phyloP scores from a whole-genome alignment of 2,329 filamentous ascomycete species.

The Alternaria angustiovoidea region DNA sequence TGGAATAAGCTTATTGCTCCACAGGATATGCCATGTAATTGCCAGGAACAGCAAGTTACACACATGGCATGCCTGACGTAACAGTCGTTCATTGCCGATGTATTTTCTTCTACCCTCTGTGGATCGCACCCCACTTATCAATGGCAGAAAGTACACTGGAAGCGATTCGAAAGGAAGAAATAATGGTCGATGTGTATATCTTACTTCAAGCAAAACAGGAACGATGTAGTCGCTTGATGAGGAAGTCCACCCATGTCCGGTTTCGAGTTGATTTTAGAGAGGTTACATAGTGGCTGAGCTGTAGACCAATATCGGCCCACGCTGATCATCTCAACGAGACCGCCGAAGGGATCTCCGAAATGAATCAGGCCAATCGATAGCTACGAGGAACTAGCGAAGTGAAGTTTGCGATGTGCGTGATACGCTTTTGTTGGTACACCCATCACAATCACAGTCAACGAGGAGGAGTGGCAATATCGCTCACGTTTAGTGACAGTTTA shows the following conservation, averaged over 20 bases:
- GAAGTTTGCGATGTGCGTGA: neutral
- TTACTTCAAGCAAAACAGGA: neutral
- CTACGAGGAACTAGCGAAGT: neutral
- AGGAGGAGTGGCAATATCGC: neutral
- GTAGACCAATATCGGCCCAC: neutral
- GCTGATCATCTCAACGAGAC: slow-evolving; percentile 1
- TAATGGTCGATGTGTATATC: neutral
- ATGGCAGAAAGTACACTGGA: slow-evolving; percentile 1
- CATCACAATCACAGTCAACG: neutral
- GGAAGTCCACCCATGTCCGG: neutral
- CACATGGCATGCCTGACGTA: neutral
- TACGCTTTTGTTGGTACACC: neutral
- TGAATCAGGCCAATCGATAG: neutral
- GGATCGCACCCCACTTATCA: neutral
- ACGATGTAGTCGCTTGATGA: neutral
- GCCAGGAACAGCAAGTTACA: slow-evolving; percentile 5
- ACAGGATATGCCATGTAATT: slow-evolving; percentile 13
- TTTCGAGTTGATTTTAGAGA: neutral
- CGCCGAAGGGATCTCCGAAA: neutral
- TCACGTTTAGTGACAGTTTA: neutral
- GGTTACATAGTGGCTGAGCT: neutral
- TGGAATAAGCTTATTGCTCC: slow-evolving; percentile 42
- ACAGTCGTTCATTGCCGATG: neutral
- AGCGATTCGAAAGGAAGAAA: neutral
- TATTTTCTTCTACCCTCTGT: neutral